A percentile compares a stretch with the other conserved stretches of the same genome.
phyloP scores from a whole-genome alignment of 169 alveolate genomes.

The Plasmodium sp. region DNA sequence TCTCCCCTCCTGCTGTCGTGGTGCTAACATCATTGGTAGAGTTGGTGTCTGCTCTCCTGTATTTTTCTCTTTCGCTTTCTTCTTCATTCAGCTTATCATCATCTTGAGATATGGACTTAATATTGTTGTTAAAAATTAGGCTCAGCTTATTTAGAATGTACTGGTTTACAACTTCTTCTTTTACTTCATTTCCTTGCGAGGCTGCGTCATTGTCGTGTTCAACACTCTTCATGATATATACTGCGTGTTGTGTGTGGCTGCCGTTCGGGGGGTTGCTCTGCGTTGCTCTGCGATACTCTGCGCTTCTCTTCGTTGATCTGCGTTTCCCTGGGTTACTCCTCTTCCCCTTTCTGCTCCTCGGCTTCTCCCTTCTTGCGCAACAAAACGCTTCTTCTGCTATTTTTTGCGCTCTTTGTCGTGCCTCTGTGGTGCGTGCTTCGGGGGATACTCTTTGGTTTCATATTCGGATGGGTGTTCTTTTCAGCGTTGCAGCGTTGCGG shows the following conservation, averaged over 20 bases:
- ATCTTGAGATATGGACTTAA: slow-evolving; percentile 45
- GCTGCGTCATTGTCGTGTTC: slow-evolving; percentile 9
- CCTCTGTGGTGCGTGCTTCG: neutral
- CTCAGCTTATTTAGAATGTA: slow-evolving; percentile 47
- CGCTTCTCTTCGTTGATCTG: too few relatives aligned
- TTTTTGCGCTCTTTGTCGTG: neutral
- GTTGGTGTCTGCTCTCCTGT: neutral
- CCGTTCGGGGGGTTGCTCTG: neutral
- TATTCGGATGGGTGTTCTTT: neutral
- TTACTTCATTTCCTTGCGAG: slow-evolving; percentile 19
- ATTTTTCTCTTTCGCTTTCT: slow-evolving; percentile 17
- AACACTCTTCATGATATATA: slow-evolving; percentile 23
- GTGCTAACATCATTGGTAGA: neutral
- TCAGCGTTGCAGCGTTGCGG: neutral
- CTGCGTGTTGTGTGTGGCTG: neutral
- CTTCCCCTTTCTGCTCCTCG: neutral
- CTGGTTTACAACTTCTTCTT: slow-evolving; percentile 36
- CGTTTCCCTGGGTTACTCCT: neutral
- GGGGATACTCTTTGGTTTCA: neutral
- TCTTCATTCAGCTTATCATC: slow-evolving; percentile 8
- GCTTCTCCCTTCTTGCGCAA: neutral
- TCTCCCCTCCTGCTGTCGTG: neutral
- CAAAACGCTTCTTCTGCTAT: neutral
- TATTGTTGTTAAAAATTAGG: slow-evolving; percentile 62
- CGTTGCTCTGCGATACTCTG: too few relatives aligned